These are phyloP conservation scores for Starmerella scarabaei DNA, from an alignment of 805 yeast species.

Conservation along the genomic window DNA sequence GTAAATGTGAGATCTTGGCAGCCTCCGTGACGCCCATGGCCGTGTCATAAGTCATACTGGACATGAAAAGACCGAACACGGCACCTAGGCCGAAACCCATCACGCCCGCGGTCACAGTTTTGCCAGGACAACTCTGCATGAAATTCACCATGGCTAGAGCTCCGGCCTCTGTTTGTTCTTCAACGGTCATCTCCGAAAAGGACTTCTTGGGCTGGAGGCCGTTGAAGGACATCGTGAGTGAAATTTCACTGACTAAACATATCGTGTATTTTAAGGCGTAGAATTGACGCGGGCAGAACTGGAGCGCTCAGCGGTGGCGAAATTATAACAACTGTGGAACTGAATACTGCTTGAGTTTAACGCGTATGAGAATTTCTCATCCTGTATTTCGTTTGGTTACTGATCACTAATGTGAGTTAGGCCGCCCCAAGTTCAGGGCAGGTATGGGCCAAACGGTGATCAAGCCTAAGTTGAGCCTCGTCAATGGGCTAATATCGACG, in stretches of 20 bases:
- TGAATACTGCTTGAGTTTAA: too few relatives aligned
- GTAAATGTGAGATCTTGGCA: conserved; percentile 61
- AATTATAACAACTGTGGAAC: background rate
- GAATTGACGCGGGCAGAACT: background rate
- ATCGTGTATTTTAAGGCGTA: too few relatives aligned
- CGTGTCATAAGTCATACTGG: conserved; percentile 64
- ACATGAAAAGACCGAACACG: conserved; percentile 87
- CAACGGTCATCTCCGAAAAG: conserved; percentile 63
- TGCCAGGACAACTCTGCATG: conserved; percentile 91
- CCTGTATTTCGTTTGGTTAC: too few relatives aligned
- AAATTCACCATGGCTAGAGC: conserved; percentile 70
- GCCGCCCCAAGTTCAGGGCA: too few relatives aligned
- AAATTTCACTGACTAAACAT: too few relatives aligned
- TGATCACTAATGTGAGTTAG: too few relatives aligned
- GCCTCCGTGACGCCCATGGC: conserved; percentile 45
- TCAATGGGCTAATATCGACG: too few relatives aligned
- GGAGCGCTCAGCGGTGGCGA: background rate
- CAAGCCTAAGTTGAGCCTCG: too few relatives aligned
- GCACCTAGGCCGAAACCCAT: conserved; percentile 94
- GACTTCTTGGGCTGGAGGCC: conserved; percentile 24
- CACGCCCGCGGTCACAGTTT: conserved; percentile 80
- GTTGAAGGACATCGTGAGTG: too few relatives aligned
- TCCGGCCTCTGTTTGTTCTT: conserved; percentile 85
- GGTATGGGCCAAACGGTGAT: too few relatives aligned
- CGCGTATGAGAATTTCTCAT: too few relatives aligned